Evolutionary conservation across 2,329 filamentous ascomycete genomes (phyloP).

Genomic region (Aspergillus thermomutatus): DNA sequence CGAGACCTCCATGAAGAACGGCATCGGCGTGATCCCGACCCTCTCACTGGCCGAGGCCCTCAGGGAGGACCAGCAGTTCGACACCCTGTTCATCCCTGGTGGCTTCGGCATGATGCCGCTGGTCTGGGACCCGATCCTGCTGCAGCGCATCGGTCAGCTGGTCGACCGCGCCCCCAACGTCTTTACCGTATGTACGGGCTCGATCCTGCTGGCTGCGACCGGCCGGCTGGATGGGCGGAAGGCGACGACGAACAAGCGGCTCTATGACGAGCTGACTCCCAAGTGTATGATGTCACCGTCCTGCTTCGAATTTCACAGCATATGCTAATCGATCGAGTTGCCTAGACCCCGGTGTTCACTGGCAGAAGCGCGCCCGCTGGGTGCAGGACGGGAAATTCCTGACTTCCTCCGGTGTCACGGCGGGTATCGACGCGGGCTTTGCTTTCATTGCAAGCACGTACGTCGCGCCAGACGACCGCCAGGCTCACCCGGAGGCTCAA

Average conservation of each 20-base stretch:
- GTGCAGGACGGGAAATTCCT: not conserved
- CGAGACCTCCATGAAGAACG: slow-evolving; percentile 18
- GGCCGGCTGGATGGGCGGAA: slow-evolving; percentile 58
- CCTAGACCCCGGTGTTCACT: not conserved
- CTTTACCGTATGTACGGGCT: slow-evolving; percentile 68
- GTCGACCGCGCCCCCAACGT: slow-evolving; percentile 43
- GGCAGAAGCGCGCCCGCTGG: not conserved
- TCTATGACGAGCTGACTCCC: not conserved
- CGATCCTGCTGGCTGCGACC: slow-evolving; percentile 55
- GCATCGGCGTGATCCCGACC: slow-evolving; percentile 34
- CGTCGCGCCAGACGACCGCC: not conserved
- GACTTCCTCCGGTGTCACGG: not conserved
- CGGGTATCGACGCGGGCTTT: not conserved
- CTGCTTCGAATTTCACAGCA: fast-evolving
- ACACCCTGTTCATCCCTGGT: slow-evolving; percentile 66
- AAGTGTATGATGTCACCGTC: not conserved
- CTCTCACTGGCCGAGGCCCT: slow-evolving; percentile 55
- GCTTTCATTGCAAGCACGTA: not conserved
- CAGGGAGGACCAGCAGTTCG: slow-evolving; percentile 49
- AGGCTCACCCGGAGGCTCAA: not conserved
- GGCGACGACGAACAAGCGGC: slow-evolving; percentile 65
- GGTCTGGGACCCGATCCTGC: slow-evolving; percentile 16
- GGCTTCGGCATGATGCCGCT: slow-evolving; percentile 47
- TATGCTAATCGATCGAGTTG: not conserved
- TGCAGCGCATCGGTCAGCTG: slow-evolving; percentile 25